Conservation (phyloP, 768 basidiomycete species). For the Kwoniella newhampshirensis region DNA sequence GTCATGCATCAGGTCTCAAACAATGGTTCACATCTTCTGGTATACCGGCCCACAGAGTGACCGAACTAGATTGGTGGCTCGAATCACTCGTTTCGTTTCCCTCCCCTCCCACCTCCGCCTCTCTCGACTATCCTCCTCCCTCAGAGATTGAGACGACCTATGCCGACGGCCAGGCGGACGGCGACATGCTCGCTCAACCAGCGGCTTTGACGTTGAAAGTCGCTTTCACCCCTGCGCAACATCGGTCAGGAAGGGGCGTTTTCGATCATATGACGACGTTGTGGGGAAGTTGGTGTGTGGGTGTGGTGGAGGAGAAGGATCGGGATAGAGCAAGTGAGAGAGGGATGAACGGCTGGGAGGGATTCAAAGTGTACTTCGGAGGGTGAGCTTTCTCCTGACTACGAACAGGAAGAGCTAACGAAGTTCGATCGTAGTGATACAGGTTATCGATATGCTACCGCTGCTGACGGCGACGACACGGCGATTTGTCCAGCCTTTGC, state of each 20-base stretch:
- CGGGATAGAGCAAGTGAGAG: conserved; percentile 10
- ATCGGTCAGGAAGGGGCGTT: conserved; percentile 50
- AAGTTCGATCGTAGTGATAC: conserved; percentile 40
- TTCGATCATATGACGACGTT: conserved; percentile 52
- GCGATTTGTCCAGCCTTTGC: conserved; percentile 52
- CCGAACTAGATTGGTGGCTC: conserved; percentile 52
- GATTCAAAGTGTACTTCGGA: conserved; percentile 49
- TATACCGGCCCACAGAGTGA: conserved; percentile 42
- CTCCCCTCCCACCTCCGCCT: background rate
- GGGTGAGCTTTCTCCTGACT: conserved; percentile 35
- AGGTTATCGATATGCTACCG: conserved; percentile 51
- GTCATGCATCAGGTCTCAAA: conserved; percentile 34
- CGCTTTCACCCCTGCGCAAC: conserved; percentile 51
- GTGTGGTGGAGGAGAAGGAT: conserved; percentile 35
- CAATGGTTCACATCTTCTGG: conserved; percentile 46
- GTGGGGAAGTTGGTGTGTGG: conserved; percentile 51
- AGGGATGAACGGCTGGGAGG: conserved; percentile 43
- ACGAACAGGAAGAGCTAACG: background rate
- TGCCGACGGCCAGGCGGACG: background rate
- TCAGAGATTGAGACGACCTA: background rate
- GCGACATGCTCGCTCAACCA: background rate
- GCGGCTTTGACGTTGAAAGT: conserved; percentile 39
- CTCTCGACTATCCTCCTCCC: conserved; percentile 10
- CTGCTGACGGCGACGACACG: conserved; percentile 32
- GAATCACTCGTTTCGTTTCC: conserved; percentile 42